A percentile compares a stretch with the other conserved stretches of the same genome.
Conservation (phyloP, 2,329 filamentous ascomycete genomes). For the Periglandula ipomoeae region DNA sequence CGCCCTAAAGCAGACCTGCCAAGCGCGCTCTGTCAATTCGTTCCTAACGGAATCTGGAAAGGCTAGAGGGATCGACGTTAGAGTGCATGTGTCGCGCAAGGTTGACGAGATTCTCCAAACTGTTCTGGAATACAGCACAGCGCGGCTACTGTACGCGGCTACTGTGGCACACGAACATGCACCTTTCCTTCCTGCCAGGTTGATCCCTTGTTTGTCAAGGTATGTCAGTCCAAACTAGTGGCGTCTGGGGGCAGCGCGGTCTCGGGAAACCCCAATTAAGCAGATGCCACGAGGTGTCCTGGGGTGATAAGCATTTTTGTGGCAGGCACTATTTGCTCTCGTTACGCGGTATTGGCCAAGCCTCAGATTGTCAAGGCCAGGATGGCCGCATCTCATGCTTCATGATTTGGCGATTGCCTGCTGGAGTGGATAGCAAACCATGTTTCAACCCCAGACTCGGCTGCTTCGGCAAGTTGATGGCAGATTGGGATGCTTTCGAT, state of each 20-base stretch:
- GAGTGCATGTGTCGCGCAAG: constrained; percentile 54
- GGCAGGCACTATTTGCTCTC: neutral
- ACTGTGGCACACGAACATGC: neutral
- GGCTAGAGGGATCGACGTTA: constrained; percentile 7
- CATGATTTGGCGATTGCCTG: neutral
- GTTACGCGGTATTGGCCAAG: no score
- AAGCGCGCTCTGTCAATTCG: no score
- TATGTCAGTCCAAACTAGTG: neutral
- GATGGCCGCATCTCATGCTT: no score
- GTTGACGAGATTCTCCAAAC: constrained; percentile 40
- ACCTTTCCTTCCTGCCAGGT: no score
- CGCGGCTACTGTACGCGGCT: constrained; percentile 4
- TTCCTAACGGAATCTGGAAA: no score
- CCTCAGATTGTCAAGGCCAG: no score
- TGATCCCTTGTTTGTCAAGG: neutral
- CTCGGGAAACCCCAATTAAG: neutral
- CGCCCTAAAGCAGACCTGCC: no score
- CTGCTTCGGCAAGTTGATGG: no score
- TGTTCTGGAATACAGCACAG: neutral
- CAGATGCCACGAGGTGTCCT: neutral
- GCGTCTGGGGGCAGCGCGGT: no score
- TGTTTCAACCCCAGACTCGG: no score
- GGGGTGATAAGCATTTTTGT: neutral
- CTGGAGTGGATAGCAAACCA: no score
- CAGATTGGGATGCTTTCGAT: no score